phyloP scores from a whole-genome alignment of 2,329 filamentous ascomycete species.

The Paraphoma sp. region DNA sequence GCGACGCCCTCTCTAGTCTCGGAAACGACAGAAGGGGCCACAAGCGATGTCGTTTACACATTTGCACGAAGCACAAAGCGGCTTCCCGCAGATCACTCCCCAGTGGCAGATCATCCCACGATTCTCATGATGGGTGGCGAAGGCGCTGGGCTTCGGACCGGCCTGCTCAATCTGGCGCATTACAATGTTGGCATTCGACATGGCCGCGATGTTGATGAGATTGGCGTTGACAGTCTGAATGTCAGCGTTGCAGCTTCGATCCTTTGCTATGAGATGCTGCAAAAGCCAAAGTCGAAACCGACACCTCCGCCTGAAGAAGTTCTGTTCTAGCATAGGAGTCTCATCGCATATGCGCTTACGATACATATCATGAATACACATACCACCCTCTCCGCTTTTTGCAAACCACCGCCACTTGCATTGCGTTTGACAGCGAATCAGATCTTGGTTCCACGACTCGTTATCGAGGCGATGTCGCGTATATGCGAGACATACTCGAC shows the following conservation, averaged over 20 bases:
- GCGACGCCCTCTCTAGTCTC: neutral
- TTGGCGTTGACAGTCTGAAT: slow-evolving; percentile 86
- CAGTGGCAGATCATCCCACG: slow-evolving; percentile 62
- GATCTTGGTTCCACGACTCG: too few species aligned
- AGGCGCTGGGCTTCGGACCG: slow-evolving; percentile 33
- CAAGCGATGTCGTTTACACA: slow-evolving; percentile 31
- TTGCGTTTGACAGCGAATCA: too few species aligned
- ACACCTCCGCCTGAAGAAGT: slow-evolving; percentile 16
- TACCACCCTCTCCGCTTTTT: too few species aligned
- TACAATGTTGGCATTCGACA: slow-evolving; percentile 67
- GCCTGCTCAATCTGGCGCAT: slow-evolving; percentile 65
- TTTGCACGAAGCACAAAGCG: slow-evolving; percentile 26
- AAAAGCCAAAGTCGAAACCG: slow-evolving; percentile 33
- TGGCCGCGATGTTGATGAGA: slow-evolving; percentile 53
- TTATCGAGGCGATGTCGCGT: too few species aligned
- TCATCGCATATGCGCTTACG: too few species aligned
- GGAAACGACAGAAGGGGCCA: slow-evolving; percentile 26
- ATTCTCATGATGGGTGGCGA: slow-evolving; percentile 71
- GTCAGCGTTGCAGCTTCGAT: slow-evolving; percentile 87
- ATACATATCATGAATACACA: too few species aligned
- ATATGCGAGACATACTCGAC: slow-evolving; percentile 9
- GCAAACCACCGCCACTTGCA: too few species aligned
- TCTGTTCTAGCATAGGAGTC: slow-evolving; percentile 37
- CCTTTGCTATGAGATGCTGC: slow-evolving; percentile 73
- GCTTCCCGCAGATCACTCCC: slow-evolving; percentile 29